Conservation (phyloP, 1,284 basidiomycete species). For the Phlebopus sp. region DNA sequence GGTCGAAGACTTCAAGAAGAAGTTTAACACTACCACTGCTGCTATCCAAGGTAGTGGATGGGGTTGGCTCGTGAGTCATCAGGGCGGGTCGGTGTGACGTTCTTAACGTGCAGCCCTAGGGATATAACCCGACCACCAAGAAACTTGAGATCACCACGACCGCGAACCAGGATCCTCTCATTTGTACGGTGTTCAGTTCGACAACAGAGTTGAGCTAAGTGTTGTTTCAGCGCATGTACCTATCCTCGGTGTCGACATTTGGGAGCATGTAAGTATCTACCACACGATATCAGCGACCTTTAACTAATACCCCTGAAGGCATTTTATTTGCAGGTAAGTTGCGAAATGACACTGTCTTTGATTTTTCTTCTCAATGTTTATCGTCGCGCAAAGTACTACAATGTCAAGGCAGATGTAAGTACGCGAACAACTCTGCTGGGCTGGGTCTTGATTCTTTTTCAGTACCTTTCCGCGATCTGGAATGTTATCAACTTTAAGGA, state of each 20-base stretch:
- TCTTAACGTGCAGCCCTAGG: constrained; percentile 40
- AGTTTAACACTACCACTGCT: constrained; percentile 86
- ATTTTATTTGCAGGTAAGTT: constrained; percentile 67
- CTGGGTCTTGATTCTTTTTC: constrained; percentile 8
- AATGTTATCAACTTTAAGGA: constrained; percentile 91
- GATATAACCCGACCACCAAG: constrained; percentile 67
- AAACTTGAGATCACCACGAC: constrained; percentile 90
- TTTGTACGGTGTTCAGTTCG: constrained; percentile 44
- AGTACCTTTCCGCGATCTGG: constrained; percentile 92
- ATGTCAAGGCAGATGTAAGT: constrained; percentile 87
- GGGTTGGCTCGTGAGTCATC: constrained; percentile 85
- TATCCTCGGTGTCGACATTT: constrained; percentile 95
- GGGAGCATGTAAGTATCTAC: constrained; percentile 75
- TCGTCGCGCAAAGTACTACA: constrained; percentile 69
- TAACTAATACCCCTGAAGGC: constrained; percentile 39
- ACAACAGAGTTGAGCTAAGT: constrained; percentile 7
- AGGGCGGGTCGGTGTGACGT: neutral
- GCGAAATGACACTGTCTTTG: neutral
- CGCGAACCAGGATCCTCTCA: constrained; percentile 94
- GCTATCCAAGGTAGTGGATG: constrained; percentile 97
- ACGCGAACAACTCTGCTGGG: neutral
- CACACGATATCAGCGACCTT: constrained; percentile 6
- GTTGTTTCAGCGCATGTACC: constrained; percentile 67
- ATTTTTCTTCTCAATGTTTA: constrained; percentile 1
- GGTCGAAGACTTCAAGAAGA: constrained; percentile 78